These are phyloP conservation scores for Anastatica hierochuntica DNA, from an alignment of 345 rosid genomes.

Conservation along the genomic window DNA sequence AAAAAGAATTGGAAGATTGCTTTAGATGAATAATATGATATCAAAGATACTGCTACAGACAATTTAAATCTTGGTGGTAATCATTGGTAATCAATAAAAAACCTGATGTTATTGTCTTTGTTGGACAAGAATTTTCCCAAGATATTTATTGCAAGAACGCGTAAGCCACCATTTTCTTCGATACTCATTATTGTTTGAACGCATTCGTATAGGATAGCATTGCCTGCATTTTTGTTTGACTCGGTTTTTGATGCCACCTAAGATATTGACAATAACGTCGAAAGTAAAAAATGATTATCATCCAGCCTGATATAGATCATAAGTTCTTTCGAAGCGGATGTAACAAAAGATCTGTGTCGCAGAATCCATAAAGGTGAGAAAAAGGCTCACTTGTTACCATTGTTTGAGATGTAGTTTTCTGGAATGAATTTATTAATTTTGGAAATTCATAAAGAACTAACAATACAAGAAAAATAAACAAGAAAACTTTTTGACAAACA, in stretches of 20 bases:
- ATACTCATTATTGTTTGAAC: slow-evolving; percentile 96
- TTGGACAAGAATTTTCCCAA: slow-evolving; percentile 94
- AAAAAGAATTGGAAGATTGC: slow-evolving; percentile 2
- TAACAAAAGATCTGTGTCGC: not conserved
- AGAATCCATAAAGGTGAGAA: not conserved
- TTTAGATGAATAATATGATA: not conserved
- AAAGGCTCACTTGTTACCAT: slow-evolving; percentile 2
- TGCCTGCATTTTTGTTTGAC: slow-evolving; percentile 94
- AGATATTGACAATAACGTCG: slow-evolving; percentile 10
- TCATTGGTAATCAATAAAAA: not conserved
- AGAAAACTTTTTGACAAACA: not conserved
- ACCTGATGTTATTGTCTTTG: slow-evolving; percentile 98
- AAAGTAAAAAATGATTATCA: slow-evolving; percentile 10
- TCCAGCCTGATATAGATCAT: not conserved
- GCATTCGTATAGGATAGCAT: slow-evolving; percentile 92
- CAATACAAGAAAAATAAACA: not conserved
- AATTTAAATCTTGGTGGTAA: not conserved
- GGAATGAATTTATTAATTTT: not conserved
- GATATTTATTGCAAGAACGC: slow-evolving; percentile 96
- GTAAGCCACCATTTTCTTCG: slow-evolving; percentile 90
- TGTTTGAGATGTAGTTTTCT: not conserved
- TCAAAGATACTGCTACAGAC: not conserved
- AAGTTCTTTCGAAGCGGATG: not conserved
- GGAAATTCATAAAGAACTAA: not conserved
- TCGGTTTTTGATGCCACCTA: slow-evolving; percentile 98